These are phyloP conservation scores for Daldinia loculata DNA, from an alignment of 495 filamentous ascomycete species.

Conservation along the genomic window DNA sequence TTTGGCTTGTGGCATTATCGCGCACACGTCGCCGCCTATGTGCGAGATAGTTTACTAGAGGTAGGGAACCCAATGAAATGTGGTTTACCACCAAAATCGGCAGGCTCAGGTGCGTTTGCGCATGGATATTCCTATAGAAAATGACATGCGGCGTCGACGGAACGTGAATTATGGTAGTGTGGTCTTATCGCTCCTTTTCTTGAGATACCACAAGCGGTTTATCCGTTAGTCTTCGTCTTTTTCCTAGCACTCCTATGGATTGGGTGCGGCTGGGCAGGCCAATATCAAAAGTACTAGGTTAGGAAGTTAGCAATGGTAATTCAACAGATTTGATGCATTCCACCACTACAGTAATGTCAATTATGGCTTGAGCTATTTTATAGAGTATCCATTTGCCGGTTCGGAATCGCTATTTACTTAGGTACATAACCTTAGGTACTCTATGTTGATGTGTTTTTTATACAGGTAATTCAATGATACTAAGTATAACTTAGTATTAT, in stretches of 20 bases:
- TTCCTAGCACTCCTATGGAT: not conserved
- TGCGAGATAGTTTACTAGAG: not conserved
- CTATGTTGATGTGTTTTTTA: too few relatives aligned
- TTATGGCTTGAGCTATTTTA: not conserved
- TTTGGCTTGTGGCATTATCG: not conserved
- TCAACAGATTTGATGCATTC: not conserved
- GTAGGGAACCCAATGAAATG: not conserved
- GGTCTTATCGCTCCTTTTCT: slow-evolving; percentile 17
- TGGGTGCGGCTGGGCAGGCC: slow-evolving; percentile 6
- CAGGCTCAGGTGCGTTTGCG: not conserved
- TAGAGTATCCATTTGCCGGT: too few relatives aligned
- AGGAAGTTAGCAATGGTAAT: too few relatives aligned
- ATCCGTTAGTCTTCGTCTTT: not conserved
- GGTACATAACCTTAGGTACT: too few relatives aligned
- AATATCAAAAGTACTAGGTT: slow-evolving; percentile 9
- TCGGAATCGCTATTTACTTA: too few relatives aligned
- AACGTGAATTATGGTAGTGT: slow-evolving; percentile 9
- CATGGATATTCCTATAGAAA: not conserved
- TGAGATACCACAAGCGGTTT: slow-evolving; percentile 24
- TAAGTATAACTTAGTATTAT: too few relatives aligned
- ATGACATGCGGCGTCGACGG: slow-evolving; percentile 9
- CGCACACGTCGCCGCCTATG: not conserved
- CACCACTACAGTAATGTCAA: not conserved
- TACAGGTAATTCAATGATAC: too few relatives aligned
- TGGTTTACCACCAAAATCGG: not conserved